Percentiles rank a stretch among this genome's conserved stretches.
These are phyloP conservation scores for Gnomoniopsis smithogilvyi DNA, from an alignment of 2,329 filamentous ascomycete genomes.

Conservation along the genomic window DNA sequence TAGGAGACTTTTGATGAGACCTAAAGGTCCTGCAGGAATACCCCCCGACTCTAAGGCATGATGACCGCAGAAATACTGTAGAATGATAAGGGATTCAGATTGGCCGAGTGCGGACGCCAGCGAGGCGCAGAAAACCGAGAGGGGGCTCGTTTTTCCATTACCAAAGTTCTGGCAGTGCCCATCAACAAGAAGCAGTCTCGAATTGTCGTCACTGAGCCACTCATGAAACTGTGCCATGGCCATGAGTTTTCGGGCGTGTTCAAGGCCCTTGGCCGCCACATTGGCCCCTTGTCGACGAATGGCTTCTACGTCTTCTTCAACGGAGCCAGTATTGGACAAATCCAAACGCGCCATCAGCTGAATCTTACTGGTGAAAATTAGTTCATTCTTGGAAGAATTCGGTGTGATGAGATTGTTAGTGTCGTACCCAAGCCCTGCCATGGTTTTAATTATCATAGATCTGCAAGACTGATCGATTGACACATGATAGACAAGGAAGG, in stretches of 20 bases:
- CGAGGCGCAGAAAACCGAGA: neutral
- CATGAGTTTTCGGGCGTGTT: neutral
- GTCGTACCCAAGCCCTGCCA: neutral
- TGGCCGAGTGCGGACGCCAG: neutral
- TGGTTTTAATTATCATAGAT: neutral
- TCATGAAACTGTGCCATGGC: neutral
- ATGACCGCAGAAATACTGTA: slow-evolving; percentile 1
- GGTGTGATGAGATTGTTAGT: rapidly evolving
- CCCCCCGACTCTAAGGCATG: neutral
- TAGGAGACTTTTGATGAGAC: neutral
- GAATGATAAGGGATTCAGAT: neutral
- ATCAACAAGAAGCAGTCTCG: neutral
- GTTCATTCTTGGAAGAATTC: no score
- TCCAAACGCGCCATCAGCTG: neutral
- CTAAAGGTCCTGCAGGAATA: neutral
- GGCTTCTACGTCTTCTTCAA: neutral
- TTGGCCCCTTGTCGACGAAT: neutral
- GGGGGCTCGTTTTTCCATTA: slow-evolving; percentile 3
- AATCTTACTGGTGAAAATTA: neutral
- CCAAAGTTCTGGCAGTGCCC: neutral
- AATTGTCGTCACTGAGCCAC: neutral
- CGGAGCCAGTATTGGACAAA: neutral
- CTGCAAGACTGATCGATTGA: neutral
- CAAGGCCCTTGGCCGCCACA: neutral
- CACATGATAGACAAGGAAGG: neutral